These are phyloP conservation scores for Xylaria multiplex DNA, from an alignment of 2,329 filamentous ascomycete genomes.

Conservation along the genomic window DNA sequence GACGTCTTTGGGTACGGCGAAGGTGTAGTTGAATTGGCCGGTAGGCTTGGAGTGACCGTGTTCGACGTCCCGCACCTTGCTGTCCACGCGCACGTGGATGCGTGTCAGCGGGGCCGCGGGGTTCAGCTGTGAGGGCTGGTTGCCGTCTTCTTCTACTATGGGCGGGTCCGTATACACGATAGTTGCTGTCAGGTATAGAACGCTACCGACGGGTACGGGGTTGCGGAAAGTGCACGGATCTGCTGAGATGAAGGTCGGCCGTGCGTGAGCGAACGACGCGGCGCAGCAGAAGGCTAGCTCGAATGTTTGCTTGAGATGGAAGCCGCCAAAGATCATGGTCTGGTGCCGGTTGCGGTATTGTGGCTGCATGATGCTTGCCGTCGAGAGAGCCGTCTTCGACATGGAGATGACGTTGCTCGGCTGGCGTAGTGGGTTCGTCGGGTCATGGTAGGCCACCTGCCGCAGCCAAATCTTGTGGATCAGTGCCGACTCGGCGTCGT, in stretches of 20 bases:
- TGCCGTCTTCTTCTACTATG: conserved; percentile 59
- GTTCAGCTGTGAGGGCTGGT: conserved; percentile 49
- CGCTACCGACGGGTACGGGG: conserved; percentile 78
- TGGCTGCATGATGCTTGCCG: conserved; percentile 79
- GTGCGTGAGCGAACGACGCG: conserved; percentile 73
- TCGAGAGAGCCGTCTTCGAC: conserved; percentile 66
- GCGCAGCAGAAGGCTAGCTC: conserved; percentile 81
- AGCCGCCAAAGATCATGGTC: conserved; percentile 83
- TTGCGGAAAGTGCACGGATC: conserved; percentile 80
- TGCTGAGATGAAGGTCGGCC: conserved; percentile 76
- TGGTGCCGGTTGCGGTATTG: conserved; percentile 66
- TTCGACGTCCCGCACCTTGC: conserved; percentile 77
- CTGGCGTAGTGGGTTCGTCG: conserved; percentile 47
- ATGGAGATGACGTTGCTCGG: conserved; percentile 61
- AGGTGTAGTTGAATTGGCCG: conserved; percentile 79
- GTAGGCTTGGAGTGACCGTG: conserved; percentile 69
- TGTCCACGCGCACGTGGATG: conserved; percentile 76
- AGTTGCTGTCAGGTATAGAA: conserved; percentile 77
- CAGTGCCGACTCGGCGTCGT: conserved; percentile 75
- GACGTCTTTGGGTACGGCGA: conserved; percentile 52
- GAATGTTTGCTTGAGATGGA: conserved; percentile 78
- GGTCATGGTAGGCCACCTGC: conserved; percentile 69
- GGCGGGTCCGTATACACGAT: conserved; percentile 76
- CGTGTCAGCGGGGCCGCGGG: conserved; percentile 53
- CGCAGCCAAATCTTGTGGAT: conserved; percentile 80